Base-by-base conservation (phyloP, 1,284 basidiomycete species). In the Phylloboletellus chloephorus region DNA sequence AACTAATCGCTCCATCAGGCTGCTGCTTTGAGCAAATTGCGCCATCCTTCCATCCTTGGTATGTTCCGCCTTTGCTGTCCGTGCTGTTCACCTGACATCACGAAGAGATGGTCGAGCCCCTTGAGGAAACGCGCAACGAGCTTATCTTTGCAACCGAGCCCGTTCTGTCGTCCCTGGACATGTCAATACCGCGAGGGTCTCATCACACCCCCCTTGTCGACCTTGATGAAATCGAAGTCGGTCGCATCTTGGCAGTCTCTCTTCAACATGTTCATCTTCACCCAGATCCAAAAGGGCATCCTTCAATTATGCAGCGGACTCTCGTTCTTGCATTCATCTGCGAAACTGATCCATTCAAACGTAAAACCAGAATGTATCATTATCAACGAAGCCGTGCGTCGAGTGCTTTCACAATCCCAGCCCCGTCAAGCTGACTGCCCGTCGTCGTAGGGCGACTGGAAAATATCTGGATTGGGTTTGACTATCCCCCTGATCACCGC, bases 21-120 rank as follows among this genome's bases (percentile, higher is more conserved):
- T 4, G 81, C 87, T 37, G 84, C 91, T 1, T 69, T 98, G 20
- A 82, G 89, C 16, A 78, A 86, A 48, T 67, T 98, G 32, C 76
- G 95, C 17, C 96, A 98, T 67, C 95, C 95, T 2, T 95, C 88
- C 51, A 83, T 99, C 41, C 72, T 99, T 43, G 87, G 86, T 86
- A 53, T 52, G 72, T 57, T 25, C 39, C 6, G 7, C 22, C 30
- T 15, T 23, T 22, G 12, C 12, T 8, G 16, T 26, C 24, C 33
- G 23, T 24, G 32, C 17, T 28, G 17, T 46, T 57, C 23, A 62
- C 39, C 11, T 6, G 17, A 35, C 31, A n/a, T 31, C 22, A 12
- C 29, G 19, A 50, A 79, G 95, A 98, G 67, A 91, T 98, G 78
- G 93, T 96, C 19, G 95, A 99, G 65, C 94, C 95, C n/a, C 68